Base-by-base conservation (phyloP, 73 alveolate genomes). In the Paramecium tetraurelia region DNA sequence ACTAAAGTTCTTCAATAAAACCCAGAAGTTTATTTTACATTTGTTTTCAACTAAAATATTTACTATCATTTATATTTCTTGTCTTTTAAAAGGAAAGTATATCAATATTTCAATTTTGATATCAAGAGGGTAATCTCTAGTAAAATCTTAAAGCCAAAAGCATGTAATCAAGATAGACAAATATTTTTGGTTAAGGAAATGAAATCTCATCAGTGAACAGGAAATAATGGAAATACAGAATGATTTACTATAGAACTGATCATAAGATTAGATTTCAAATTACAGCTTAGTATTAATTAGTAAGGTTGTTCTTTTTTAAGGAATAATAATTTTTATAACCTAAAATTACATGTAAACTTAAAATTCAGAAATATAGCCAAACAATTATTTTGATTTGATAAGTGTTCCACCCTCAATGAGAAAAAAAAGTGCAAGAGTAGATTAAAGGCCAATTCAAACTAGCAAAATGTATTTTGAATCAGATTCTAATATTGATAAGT, bases 331-430 rank as follows among this genome's bases (percentile, higher is more conserved):
- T 53, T 53, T 53, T 53, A 53, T 53, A 53, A 53, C 21, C 29
- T 1, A 18, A 53, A 53, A 4, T 53, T 53, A 7, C 16, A 63
- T 63, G 84, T 33, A 63, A 63, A 16, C 84, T 16, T 21, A 33
- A 27, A 63, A 22, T 12, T 63, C 84, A 63, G 84, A 63, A 33
- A 27, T 63, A 27, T 33, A 63, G 84, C 48, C 48, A 31, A 63
- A 63, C 27, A 63, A 63, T 33, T 63, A 63, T 18, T 63, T 27
- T 72, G 86, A 72, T 72, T 72, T 72, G 63, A 72, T 72, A 35
- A 72, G 57, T 36, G 86, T 72, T 72, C 86, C 86, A 33, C 86
- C 86, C 1, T 72, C 86, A 36, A 72, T 72, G 86, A 72, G 86
- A 38, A 36, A 36, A 20, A 1, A 72, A 43, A 72, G 86, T 72